phyloP scores from a whole-genome alignment of 345 rosid species.

The Ricinus communis region DNA sequence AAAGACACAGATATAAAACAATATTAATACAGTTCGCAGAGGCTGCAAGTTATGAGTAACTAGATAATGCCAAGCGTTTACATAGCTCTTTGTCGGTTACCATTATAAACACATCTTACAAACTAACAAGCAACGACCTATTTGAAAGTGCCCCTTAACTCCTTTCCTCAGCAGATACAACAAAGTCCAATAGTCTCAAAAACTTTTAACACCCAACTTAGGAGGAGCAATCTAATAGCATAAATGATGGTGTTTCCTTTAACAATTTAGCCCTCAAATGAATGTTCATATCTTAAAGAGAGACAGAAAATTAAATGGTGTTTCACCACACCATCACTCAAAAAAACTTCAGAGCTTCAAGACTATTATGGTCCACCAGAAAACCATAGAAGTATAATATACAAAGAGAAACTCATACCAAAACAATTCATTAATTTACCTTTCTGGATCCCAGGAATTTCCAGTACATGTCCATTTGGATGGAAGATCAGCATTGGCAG shows the following conservation, averaged over 20 bases:
- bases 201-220: background rate
- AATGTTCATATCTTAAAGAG: background rate
- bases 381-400: background rate
- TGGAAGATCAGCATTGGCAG: constrained; percentile 59
- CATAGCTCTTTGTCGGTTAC: background rate
- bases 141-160: background rate
- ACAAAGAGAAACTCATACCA: background rate
- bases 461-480: constrained; percentile 64
- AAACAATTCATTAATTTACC: constrained; percentile 33
- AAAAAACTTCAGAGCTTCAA: background rate
- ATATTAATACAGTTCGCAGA: constrained; percentile 3
- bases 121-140: background rate
- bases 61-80: background rate
- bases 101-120: background rate
- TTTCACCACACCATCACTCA: background rate
- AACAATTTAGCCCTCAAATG: background rate
- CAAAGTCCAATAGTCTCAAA: background rate
- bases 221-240: background rate
- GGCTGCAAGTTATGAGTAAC: background rate
- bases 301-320: background rate
- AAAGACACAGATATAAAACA: constrained; percentile 14
- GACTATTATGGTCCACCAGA: background rate
- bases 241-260: no score
- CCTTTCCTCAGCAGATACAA: background rate
- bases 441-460: constrained; percentile 68